Conservation (phyloP, 202 grass and related monocot species). For the Panicum virgatum region DNA sequence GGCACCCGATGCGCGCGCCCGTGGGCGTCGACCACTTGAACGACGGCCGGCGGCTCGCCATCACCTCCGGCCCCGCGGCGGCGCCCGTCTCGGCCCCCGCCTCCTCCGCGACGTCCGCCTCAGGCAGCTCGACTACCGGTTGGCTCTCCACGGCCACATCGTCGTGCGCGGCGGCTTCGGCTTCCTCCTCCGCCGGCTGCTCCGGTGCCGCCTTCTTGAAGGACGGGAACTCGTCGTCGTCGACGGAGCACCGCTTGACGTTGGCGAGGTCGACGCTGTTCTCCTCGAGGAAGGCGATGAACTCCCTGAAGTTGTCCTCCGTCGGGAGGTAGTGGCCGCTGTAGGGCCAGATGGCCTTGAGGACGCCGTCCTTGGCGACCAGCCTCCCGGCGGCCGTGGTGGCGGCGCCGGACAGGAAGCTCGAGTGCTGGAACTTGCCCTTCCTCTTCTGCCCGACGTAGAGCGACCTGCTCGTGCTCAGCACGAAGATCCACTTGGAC, state of each 20-base stretch:
- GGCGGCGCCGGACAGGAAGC: conserved; percentile 83
- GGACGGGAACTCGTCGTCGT: conserved; percentile 68
- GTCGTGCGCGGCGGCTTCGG: too few species aligned
- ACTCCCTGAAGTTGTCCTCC: conserved; percentile 94
- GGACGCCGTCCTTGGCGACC: conserved; percentile 68
- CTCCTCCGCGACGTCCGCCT: conserved; percentile 37
- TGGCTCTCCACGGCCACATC: neutral
- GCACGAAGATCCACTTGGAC: conserved; percentile 97
- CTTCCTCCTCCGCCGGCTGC: conserved; percentile 16
- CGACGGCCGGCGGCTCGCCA: conserved; percentile 43
- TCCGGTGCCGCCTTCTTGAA: conserved; percentile 42
- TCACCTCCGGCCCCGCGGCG: neutral
- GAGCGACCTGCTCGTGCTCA: conserved; percentile 83
- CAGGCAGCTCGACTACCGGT: conserved; percentile 21
- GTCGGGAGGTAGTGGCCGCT: conserved; percentile 96
- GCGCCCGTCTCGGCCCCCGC: neutral
- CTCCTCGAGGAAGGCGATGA: conserved; percentile 83
- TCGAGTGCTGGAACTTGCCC: conserved; percentile 95
- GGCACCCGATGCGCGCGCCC: conserved; percentile 84
- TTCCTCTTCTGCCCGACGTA: conserved; percentile 98
- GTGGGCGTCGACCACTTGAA: conserved; percentile 70
- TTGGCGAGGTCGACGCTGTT: conserved; percentile 80
- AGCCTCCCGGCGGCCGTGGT: conserved; percentile 87
- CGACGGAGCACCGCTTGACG: conserved; percentile 87
- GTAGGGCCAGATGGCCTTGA: conserved; percentile 98